Base-by-base conservation (phyloP, 768 basidiomycete genomes). In the Aureoboletus auriporus region DNA sequence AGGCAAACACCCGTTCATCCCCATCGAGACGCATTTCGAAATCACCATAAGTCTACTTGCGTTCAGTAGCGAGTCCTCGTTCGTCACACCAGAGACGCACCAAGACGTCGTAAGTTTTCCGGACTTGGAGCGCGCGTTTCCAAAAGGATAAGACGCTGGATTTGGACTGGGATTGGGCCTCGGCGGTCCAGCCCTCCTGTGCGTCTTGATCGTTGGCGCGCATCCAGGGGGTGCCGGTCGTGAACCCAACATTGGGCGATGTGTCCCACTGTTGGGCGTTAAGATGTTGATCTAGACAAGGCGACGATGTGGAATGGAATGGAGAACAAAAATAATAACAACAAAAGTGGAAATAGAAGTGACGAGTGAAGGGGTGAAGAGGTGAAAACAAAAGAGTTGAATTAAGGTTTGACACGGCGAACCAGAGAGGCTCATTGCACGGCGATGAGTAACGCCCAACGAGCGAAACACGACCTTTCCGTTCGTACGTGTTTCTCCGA, bases 201-300 rank as follows among this genome's bases (percentile, higher is more conserved):
- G 57, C 57, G 58, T 79, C 84, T 55, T 87, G 84, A 34, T 84
- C 83, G 56, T 86, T 83, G 7, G 84, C 77, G 23, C 83, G 71
- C 84, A 88, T 88, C 86, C 85, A 89, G 0, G 86, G 84, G 2
- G 62, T 74, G 3, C 77, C 80, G 0, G 75, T 71, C 11, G 82
- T 81, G 63, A 89, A 88, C 1, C 87, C 86, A 1, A 75, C 83
- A 47, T 87, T 71, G 8, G 64, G 26, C 4, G 70, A 62, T 8
- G 68, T 46, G 51, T 82, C 70, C 84, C 86, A 88, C 82, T 86
- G 34, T 30, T 45, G 10, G 9, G 8, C 6, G 33, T 33, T 8
- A 12, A 31, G 30, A 31, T 5, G 2, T 23, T 23, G 20, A 23
- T 23, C 20, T 23, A 33, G 33, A 33, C 14, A 14, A 33, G 33